These are phyloP conservation scores for Misopates orontium DNA, from an alignment of 257 asterid species.

Conservation along the genomic window DNA sequence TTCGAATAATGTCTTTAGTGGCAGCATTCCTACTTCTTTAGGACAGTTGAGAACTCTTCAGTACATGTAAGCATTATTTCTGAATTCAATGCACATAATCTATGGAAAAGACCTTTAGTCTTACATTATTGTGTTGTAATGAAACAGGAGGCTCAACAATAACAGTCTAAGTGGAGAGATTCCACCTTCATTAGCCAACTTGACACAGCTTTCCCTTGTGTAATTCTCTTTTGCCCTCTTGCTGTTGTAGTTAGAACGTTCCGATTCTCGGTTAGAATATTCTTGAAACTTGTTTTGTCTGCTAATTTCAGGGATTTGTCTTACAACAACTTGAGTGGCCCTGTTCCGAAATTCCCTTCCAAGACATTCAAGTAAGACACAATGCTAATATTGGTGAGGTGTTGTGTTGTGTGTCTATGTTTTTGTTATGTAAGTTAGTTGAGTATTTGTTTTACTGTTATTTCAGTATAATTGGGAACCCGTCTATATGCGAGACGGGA, in stretches of 20 bases:
- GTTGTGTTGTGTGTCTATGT: background rate
- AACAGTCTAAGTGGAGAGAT: conserved; percentile 78
- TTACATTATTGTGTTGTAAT: conserved; percentile 22
- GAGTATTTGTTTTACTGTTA: background rate
- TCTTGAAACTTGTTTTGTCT: conserved; percentile 19
- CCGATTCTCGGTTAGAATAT: background rate
- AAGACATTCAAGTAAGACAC: conserved; percentile 78
- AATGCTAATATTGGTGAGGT: conserved; percentile 9
- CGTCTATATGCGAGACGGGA: conserved; percentile 67
- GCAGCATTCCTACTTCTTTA: conserved; percentile 67
- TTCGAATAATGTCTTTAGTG: conserved; percentile 67
- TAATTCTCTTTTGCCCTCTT: conserved; percentile 42
- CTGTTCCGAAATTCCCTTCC: conserved; percentile 72
- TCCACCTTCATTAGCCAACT: conserved; percentile 67
- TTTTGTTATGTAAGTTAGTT: conserved; percentile 16
- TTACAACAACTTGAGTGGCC: conserved; percentile 91
- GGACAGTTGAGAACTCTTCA: conserved; percentile 61
- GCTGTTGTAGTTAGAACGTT: background rate
- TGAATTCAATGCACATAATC: background rate
- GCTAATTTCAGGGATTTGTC: conserved; percentile 75
- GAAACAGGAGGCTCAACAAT: conserved; percentile 82
- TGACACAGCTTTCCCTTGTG: conserved; percentile 81
- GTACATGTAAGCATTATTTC: conserved; percentile 63
- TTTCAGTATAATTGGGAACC: conserved; percentile 79
- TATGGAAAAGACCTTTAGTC: background rate